Conservation (phyloP, 495 filamentous ascomycete genomes). For the Hyaloscypha variabilis region DNA sequence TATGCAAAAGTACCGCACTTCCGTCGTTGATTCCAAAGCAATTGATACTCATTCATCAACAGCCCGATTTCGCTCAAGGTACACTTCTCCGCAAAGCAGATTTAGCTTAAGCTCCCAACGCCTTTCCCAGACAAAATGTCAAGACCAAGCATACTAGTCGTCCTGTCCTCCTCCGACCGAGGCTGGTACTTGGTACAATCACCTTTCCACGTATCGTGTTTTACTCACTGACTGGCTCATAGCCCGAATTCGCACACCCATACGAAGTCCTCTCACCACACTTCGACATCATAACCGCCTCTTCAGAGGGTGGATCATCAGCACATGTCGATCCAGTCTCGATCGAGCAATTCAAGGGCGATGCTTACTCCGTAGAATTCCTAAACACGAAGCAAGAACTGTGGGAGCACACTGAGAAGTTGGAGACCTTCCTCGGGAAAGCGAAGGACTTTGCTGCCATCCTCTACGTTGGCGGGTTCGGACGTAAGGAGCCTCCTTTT, state of each 20-base stretch:
- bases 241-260: conserved; percentile 75
- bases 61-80: too few species aligned
- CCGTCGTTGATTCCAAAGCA: too few species aligned
- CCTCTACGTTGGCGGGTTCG: conserved; percentile 75
- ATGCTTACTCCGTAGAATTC: conserved; percentile 56
- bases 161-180: conserved; percentile 62
- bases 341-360: conserved; percentile 60
- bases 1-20: too few species aligned
- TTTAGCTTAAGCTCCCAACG: too few species aligned
- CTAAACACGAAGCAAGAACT: conserved; percentile 49
- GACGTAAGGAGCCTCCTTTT: conserved; percentile 38
- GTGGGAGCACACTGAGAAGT: conserved; percentile 62
- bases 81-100: too few species aligned
- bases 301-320: conserved; percentile 67
- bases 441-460: conserved; percentile 64
- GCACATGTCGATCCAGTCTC: conserved; percentile 65
- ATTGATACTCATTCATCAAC: too few species aligned
- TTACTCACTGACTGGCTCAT: neutral
- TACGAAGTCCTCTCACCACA: conserved; percentile 58
- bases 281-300: conserved; percentile 60
- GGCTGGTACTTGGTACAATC: conserved; percentile 55
- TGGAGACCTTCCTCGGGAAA: conserved; percentile 51
- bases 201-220: neutral
- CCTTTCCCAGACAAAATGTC: too few species aligned
- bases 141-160: conserved; percentile 60